Percentiles rank a stretch among this genome's conserved stretches.
Evolutionary conservation across 2,329 filamentous ascomycete species (phyloP).

Genomic region (Fulvia fulva): DNA sequence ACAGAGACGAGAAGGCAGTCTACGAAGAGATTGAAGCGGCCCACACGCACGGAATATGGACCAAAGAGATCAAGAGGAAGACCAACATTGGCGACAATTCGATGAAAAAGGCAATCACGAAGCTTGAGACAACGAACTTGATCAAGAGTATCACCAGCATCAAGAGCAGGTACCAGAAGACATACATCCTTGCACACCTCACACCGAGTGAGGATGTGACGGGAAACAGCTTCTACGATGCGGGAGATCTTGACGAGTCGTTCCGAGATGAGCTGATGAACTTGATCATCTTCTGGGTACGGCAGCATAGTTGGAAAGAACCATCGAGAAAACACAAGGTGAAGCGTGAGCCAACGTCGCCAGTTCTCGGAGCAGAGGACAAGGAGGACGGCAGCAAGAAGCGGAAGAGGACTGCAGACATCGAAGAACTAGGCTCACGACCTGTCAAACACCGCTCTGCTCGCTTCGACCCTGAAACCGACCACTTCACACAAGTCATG

Average conservation of each 20-base stretch:
- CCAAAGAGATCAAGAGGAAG: conserved; percentile 70
- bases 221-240: conserved; percentile 91
- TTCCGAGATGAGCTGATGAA: conserved; percentile 76
- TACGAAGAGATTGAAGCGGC: conserved; percentile 87
- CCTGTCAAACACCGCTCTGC: conserved; percentile 24
- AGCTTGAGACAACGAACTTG: conserved; percentile 74
- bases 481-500: conserved; percentile 26
- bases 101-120: conserved; percentile 77
- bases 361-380: conserved; percentile 11
- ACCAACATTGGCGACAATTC: conserved; percentile 78
- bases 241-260: conserved; percentile 81
- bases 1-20: conserved; percentile 72
- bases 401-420: conserved; percentile 28
- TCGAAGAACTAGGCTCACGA: conserved; percentile 27
- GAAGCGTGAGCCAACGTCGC: conserved; percentile 5
- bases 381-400: conserved; percentile 21
- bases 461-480: conserved; percentile 17
- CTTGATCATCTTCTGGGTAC: conserved; percentile 70
- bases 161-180: conserved; percentile 85
- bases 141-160: conserved; percentile 89
- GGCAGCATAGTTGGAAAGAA: conserved; percentile 66
- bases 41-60: conserved; percentile 84
- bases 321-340: conserved; percentile 31
- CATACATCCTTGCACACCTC: conserved; percentile 88
- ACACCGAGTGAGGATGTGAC: conserved; percentile 85